phyloP scores from a whole-genome alignment of 257 asterid genomes.

The Gentiana straminea region DNA sequence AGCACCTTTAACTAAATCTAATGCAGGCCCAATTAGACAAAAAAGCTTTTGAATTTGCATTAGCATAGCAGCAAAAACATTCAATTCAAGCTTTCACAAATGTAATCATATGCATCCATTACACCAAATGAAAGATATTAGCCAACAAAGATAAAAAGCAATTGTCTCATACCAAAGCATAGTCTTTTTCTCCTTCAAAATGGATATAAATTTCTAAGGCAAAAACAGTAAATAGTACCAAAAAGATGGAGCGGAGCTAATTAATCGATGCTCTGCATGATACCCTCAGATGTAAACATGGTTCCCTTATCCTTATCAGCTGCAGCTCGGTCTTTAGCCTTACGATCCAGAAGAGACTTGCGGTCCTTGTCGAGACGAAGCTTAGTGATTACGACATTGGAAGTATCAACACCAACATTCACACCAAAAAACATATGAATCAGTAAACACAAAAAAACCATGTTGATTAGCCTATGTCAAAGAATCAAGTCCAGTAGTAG shows the following conservation, averaged over 20 bases:
- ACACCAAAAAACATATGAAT: slow-evolving; percentile 32
- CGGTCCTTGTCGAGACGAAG: slow-evolving; percentile 80
- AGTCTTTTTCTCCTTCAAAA: slow-evolving; percentile 1
- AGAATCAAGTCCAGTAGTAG: no score
- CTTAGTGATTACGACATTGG: slow-evolving; percentile 65
- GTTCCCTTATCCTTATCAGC: slow-evolving; percentile 87
- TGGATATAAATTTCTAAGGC: no score
- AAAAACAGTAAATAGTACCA: slow-evolving; percentile 7
- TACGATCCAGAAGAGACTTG: slow-evolving; percentile 65
- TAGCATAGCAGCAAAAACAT: no score
- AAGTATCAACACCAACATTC: slow-evolving; percentile 70
- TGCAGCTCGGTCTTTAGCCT: slow-evolving; percentile 78
- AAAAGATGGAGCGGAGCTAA: slow-evolving; percentile 5
- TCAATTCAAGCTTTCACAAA: no score
- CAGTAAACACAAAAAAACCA: no score
- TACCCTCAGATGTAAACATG: slow-evolving; percentile 64
- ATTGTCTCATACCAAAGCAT: neutral
- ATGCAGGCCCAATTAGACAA: no score
- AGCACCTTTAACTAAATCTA: no score
- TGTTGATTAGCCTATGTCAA: no score
- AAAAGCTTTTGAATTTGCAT: no score
- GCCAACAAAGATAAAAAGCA: slow-evolving; percentile 9
- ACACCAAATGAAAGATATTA: slow-evolving; percentile 1
- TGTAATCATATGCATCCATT: slow-evolving; percentile 6
- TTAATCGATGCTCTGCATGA: slow-evolving; percentile 67